Conservation (phyloP, 176 grass and related monocot species). For the Triticum dicoccoides region DNA sequence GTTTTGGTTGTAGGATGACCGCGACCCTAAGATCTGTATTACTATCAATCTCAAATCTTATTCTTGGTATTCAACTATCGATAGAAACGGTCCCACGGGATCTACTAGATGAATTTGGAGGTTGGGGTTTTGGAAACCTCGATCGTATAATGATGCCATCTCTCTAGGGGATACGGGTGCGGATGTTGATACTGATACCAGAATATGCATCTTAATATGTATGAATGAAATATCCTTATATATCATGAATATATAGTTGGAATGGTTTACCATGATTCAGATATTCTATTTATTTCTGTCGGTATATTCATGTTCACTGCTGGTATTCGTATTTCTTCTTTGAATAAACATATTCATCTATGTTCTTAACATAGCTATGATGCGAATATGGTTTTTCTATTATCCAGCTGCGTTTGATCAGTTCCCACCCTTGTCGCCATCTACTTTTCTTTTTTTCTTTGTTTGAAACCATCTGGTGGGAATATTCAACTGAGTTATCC, state of each 20-base stretch:
- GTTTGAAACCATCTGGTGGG: neutral
- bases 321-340: neutral
- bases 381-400: neutral
- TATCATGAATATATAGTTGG: neutral
- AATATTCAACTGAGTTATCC: neutral
- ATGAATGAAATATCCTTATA: neutral
- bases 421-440: neutral
- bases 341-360: neutral
- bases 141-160: neutral
- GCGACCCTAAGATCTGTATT: neutral
- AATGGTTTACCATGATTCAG: neutral
- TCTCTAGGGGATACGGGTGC: neutral
- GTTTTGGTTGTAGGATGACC: neutral
- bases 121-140: neutral
- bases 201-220: neutral
- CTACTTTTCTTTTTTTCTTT: neutral
- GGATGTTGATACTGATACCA: neutral
- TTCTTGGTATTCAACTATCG: neutral
- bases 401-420: neutral
- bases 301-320: neutral
- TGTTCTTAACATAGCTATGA: neutral
- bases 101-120: neutral
- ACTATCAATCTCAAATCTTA: neutral
- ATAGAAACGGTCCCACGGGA: neutral
- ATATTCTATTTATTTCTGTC: slow-evolving; percentile 7